Percentiles rank a stretch among this genome's conserved stretches.
Evolutionary conservation across 2,329 filamentous ascomycete species (phyloP).

Genomic region (Aureobasidium sp.): DNA sequence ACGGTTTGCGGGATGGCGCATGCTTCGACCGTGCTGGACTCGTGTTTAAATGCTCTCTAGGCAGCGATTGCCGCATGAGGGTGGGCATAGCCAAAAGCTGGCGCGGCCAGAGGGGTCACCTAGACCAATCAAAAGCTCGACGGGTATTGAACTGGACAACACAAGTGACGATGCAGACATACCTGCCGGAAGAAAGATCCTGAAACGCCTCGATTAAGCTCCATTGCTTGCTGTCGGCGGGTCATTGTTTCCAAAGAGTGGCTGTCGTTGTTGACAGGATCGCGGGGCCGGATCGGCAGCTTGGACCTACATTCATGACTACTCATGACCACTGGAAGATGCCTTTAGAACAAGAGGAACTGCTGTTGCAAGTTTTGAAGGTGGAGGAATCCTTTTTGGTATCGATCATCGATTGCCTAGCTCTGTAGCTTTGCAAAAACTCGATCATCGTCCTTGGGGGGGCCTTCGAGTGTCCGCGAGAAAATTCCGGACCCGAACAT

Average conservation of each 20-base stretch:
- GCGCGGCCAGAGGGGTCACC: not conserved
- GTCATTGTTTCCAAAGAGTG: conserved; percentile 7
- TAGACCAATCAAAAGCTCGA: not conserved
- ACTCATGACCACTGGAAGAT: not conserved
- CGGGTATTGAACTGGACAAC: not conserved
- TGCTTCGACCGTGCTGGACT: not conserved
- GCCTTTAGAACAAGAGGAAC: not conserved
- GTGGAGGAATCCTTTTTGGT: not conserved
- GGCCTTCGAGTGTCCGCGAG: not conserved
- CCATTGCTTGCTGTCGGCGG: conserved; percentile 1
- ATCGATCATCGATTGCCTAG: not conserved
- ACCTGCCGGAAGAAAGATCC: not conserved
- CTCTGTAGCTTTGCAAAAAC: not conserved
- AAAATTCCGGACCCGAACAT: not conserved
- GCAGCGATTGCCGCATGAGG: conserved; percentile 4
- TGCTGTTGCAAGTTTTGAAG: not conserved
- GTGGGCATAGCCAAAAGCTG: conserved; percentile 4
- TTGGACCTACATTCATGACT: not conserved
- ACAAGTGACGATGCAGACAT: not conserved
- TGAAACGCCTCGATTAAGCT: conserved; percentile 12
- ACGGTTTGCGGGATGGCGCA: not conserved
- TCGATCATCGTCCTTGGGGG: not conserved
- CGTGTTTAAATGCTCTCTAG: conserved; percentile 3
- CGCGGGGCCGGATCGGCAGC: conserved; percentile 13
- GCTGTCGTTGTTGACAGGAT: not conserved